Conservation (phyloP, 257 asterid genomes). For the Nyctanthes arbortristis region DNA sequence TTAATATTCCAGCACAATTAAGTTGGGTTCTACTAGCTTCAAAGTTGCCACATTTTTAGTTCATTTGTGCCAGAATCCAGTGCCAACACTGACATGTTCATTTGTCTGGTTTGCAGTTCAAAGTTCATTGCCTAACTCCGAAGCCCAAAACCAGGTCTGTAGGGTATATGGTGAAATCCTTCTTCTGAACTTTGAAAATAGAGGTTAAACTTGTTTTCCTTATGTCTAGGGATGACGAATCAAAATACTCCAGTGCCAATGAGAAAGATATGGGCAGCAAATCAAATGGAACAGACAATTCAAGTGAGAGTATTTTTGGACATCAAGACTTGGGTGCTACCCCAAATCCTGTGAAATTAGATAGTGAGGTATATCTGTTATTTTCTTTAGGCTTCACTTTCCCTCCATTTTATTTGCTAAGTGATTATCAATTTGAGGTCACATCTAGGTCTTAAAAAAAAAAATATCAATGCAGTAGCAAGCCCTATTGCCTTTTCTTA, state of each 20-base stretch:
- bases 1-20: background rate
- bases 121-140: conserved; percentile 66
- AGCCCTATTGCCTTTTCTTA: background rate
- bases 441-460: too few species aligned
- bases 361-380: conserved; percentile 47
- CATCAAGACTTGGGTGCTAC: conserved; percentile 34
- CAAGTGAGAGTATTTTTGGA: conserved; percentile 33
- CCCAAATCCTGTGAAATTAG: conserved; percentile 41
- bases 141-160: conserved; percentile 59
- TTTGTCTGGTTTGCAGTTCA: conserved; percentile 53
- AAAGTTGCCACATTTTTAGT: background rate
- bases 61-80: conserved; percentile 3
- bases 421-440: background rate
- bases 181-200: conserved; percentile 11
- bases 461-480: too few species aligned
- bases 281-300: conserved; percentile 39
- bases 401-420: conserved; percentile 1
- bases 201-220: conserved; percentile 21
- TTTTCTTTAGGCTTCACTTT: conserved; percentile 1
- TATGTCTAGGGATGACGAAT: conserved; percentile 51
- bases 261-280: conserved; percentile 36
- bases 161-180: conserved; percentile 9
- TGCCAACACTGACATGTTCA: conserved; percentile 12
- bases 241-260: conserved; percentile 34
- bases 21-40: background rate